These are phyloP conservation scores for Didymella arachidicola DNA, from an alignment of 2,329 filamentous ascomycete genomes.

Conservation along the genomic window DNA sequence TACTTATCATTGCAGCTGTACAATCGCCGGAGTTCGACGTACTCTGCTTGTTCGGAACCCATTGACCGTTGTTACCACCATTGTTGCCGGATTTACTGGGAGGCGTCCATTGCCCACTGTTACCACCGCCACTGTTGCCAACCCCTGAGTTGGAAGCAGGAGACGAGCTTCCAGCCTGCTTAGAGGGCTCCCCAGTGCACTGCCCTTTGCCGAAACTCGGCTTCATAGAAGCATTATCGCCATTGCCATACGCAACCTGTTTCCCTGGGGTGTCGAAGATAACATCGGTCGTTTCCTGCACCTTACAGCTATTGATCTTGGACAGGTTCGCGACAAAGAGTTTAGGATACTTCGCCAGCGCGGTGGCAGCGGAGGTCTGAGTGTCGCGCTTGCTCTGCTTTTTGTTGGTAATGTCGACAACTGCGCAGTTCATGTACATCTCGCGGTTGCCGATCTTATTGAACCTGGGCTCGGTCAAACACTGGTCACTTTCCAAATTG, in stretches of 20 bases:
- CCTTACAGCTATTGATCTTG: slow-evolving; percentile 52
- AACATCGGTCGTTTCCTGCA: slow-evolving; percentile 48
- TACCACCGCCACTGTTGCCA: neutral
- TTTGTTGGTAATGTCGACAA: slow-evolving; percentile 64
- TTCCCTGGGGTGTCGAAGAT: slow-evolving; percentile 54
- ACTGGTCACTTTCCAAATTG: too few species aligned
- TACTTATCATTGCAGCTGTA: neutral
- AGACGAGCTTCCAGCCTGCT: slow-evolving; percentile 19
- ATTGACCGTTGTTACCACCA: neutral
- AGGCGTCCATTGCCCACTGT: neutral
- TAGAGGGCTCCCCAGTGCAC: slow-evolving; percentile 33
- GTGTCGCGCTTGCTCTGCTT: slow-evolving; percentile 62
- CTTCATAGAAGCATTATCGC: slow-evolving; percentile 33
- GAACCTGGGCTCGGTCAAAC: slow-evolving; percentile 53
- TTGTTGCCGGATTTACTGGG: neutral
- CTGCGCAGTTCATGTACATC: slow-evolving; percentile 88
- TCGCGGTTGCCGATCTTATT: slow-evolving; percentile 80
- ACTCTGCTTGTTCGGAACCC: neutral
- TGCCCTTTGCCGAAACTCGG: slow-evolving; percentile 21
- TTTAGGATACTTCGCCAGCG: slow-evolving; percentile 49
- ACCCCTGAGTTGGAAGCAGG: slow-evolving; percentile 10
- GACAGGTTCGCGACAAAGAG: slow-evolving; percentile 56
- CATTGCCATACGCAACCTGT: slow-evolving; percentile 51
- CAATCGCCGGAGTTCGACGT: slow-evolving; percentile 3
- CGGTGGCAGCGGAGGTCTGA: slow-evolving; percentile 47